These are phyloP conservation scores for Leptoxyphium fumago DNA, from an alignment of 2,329 filamentous ascomycete genomes.

Conservation along the genomic window DNA sequence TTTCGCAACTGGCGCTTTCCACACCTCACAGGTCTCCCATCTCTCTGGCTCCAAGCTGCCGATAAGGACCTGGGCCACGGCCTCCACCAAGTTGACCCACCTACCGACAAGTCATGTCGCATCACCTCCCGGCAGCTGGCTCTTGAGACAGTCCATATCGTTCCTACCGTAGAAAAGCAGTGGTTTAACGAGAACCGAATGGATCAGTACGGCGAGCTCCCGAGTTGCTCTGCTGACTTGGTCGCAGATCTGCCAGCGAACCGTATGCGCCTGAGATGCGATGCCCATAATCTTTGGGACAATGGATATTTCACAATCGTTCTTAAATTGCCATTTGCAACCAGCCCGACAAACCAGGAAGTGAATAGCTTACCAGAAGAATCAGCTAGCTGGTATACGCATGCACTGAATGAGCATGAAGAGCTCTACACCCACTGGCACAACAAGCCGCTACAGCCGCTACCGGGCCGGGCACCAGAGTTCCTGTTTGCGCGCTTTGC, in stretches of 20 bases:
- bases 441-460: background rate
- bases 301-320: background rate
- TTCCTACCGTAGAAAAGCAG: background rate
- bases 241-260: background rate
- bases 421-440: background rate
- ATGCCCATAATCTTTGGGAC: background rate
- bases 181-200: background rate
- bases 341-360: background rate
- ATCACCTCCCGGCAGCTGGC: too few relatives aligned
- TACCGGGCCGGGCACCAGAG: background rate
- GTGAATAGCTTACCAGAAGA: background rate
- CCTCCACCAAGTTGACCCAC: too few relatives aligned
- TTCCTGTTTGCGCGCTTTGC: conserved; percentile 6
- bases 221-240: too few relatives aligned
- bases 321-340: background rate
- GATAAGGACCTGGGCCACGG: too few relatives aligned
- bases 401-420: background rate
- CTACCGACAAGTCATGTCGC: too few relatives aligned
- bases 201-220: background rate
- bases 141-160: background rate
- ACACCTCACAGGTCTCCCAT: too few relatives aligned
- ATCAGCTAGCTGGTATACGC: too few relatives aligned
- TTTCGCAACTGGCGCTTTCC: too few relatives aligned
- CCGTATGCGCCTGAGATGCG: background rate
- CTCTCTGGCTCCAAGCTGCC: too few relatives aligned